Conservation (phyloP, 306 rosid genomes). For the Dryas alaskensis region DNA sequence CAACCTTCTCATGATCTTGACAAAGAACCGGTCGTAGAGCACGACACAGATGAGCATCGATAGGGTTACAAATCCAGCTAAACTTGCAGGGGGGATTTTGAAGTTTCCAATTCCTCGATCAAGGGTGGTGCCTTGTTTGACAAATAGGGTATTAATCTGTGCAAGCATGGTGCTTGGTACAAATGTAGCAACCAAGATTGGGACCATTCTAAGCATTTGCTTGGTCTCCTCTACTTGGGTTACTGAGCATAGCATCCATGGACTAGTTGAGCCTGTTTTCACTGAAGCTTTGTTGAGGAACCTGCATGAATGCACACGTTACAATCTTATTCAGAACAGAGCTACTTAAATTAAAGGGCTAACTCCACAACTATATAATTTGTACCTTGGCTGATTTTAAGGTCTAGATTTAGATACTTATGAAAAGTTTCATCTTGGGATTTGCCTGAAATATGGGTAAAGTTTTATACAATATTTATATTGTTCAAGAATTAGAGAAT, state of each 20-base stretch:
- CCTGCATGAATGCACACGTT: slow-evolving; percentile 26
- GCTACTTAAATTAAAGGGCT: not conserved
- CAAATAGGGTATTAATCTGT: slow-evolving; percentile 69
- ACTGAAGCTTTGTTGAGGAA: slow-evolving; percentile 44
- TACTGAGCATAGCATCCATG: slow-evolving; percentile 56
- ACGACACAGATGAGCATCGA: slow-evolving; percentile 72
- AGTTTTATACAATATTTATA: not conserved
- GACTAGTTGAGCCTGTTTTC: slow-evolving; percentile 34
- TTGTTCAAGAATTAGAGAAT: too few relatives aligned
- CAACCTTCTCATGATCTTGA: slow-evolving; percentile 51
- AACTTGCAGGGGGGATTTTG: slow-evolving; percentile 80
- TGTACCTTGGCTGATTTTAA: too few relatives aligned
- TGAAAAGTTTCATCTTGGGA: not conserved
- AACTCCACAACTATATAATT: too few relatives aligned
- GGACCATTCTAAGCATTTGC: slow-evolving; percentile 65
- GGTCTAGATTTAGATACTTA: too few relatives aligned
- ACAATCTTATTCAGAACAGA: not conserved
- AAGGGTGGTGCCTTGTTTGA: slow-evolving; percentile 91
- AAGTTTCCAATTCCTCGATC: slow-evolving; percentile 60
- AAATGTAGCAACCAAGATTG: slow-evolving; percentile 58
- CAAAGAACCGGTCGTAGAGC: slow-evolving; percentile 73
- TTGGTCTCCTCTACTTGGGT: slow-evolving; percentile 91
- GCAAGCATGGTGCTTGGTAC: slow-evolving; percentile 87
- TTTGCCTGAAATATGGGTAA: not conserved
- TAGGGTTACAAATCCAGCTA: slow-evolving; percentile 60